A percentile compares a stretch with the other conserved stretches of the same genome.
Evolutionary conservation across 1,284 basidiomycete genomes (phyloP).

Genomic region (Salmacisia buchloeana): DNA sequence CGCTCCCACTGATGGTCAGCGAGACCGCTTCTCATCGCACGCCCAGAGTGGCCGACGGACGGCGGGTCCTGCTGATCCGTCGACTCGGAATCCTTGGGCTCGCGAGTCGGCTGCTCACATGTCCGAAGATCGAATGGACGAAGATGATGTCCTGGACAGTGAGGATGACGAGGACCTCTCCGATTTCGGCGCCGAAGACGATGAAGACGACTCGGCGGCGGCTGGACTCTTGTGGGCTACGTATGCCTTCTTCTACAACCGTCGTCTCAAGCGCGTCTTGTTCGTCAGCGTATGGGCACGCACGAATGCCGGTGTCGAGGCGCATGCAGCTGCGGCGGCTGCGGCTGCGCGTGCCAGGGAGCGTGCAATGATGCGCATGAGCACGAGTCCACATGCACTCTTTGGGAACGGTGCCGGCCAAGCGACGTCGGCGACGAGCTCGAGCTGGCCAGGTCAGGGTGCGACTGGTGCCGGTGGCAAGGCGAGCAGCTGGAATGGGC

Average conservation of each 20-base stretch:
- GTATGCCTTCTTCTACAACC: constrained; percentile 95
- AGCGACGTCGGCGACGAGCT: background rate
- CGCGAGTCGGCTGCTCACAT: background rate
- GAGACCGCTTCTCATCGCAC: too few relatives aligned
- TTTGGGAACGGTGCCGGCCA: background rate
- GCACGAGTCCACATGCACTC: constrained; percentile 3
- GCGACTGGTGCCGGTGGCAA: too few relatives aligned
- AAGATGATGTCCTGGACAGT: constrained; percentile 39
- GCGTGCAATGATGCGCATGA: constrained; percentile 11
- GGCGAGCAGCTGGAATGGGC: background rate
- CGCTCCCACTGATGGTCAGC: constrained; percentile 8
- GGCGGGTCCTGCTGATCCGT: constrained; percentile 3
- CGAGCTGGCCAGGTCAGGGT: background rate
- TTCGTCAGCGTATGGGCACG: constrained; percentile 93
- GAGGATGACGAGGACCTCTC: constrained; percentile 37
- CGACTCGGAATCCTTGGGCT: background rate
- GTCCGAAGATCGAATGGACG: constrained; percentile 16
- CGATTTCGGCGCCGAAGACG: constrained; percentile 58
- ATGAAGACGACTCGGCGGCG: constrained; percentile 57
- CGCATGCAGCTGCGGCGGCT: background rate
- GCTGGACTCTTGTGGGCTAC: constrained; percentile 86
- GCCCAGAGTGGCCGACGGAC: too few relatives aligned
- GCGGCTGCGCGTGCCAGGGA: background rate
- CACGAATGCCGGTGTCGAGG: constrained; percentile 56
- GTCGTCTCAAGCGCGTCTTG: constrained; percentile 80